Conservation (phyloP, 2,329 filamentous ascomycete genomes). For the Fusarium protoensiforme region DNA sequence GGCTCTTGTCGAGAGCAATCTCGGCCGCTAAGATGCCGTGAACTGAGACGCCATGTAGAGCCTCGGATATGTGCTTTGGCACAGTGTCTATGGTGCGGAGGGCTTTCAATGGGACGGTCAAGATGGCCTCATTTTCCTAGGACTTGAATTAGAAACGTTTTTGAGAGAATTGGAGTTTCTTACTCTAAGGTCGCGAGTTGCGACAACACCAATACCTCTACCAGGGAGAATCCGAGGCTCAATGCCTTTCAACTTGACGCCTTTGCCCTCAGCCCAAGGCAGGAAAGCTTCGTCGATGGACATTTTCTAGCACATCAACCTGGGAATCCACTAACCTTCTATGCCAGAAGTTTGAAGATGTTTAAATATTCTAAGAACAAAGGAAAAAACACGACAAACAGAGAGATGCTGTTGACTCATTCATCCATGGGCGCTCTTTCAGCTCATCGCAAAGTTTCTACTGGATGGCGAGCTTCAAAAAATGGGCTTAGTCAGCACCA, state of each 20-base stretch:
- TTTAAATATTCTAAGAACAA: background rate
- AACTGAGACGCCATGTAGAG: slow-evolving; percentile 67
- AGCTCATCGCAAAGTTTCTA: slow-evolving; percentile 19
- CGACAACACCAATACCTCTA: slow-evolving; percentile 82
- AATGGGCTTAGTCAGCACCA: slow-evolving; percentile 18
- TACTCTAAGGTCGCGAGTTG: slow-evolving; percentile 74
- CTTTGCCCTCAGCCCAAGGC: slow-evolving; percentile 70
- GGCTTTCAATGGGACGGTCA: slow-evolving; percentile 72
- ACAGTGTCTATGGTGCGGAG: slow-evolving; percentile 74
- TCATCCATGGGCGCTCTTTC: too few species aligned
- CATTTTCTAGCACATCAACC: slow-evolving; percentile 21
- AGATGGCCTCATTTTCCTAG: slow-evolving; percentile 64
- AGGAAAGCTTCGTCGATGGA: slow-evolving; percentile 56
- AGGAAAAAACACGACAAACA: background rate
- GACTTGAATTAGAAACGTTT: background rate
- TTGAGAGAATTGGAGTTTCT: background rate
- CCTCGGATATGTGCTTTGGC: slow-evolving; percentile 62
- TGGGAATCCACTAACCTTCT: background rate
- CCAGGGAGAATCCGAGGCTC: slow-evolving; percentile 73
- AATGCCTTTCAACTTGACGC: slow-evolving; percentile 64
- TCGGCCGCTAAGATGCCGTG: slow-evolving; percentile 80
- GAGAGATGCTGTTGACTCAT: slow-evolving; percentile 17
- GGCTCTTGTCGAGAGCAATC: slow-evolving; percentile 64
- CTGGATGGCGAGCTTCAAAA: slow-evolving; percentile 18
- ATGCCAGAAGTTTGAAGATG: too few species aligned